Evolutionary conservation across 495 filamentous ascomycete genomes (phyloP).

Genomic region (Neurospora sp.): DNA sequence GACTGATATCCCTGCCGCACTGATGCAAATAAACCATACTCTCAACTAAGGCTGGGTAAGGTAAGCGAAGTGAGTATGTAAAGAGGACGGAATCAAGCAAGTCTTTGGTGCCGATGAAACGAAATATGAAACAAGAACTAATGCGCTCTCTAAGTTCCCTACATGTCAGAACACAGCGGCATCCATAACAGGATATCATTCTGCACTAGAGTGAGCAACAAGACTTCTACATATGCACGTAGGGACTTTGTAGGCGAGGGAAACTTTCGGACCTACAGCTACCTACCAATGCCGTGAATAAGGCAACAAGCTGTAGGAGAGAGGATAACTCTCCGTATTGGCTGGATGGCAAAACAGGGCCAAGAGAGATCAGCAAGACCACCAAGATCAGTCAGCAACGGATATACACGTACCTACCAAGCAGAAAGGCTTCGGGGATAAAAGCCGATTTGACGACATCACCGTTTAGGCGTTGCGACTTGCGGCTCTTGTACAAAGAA

Average conservation of each 20-base stretch:
- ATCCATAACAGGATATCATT: background rate
- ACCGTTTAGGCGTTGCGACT: background rate
- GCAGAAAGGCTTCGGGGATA: background rate
- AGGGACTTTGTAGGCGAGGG: background rate
- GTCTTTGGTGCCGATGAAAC: background rate
- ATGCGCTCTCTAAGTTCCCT: background rate
- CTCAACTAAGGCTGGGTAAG: background rate
- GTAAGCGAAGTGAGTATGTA: background rate
- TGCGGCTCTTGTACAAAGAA: background rate
- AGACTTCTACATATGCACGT: background rate
- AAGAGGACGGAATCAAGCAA: background rate
- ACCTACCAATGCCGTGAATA: background rate
- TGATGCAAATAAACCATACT: background rate
- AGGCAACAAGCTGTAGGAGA: background rate
- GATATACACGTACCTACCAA: background rate
- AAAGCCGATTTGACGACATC: background rate
- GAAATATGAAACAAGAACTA: background rate
- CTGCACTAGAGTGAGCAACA: background rate
- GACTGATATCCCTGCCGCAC: background rate
- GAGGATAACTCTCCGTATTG: background rate
- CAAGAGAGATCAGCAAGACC: background rate
- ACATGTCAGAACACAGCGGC: background rate
- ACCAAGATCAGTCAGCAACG: background rate
- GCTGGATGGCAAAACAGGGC: background rate
- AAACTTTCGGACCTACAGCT: background rate